These are phyloP conservation scores for Dryadomyces quercivorus DNA, from an alignment of 2,329 filamentous ascomycete species.

Conservation along the genomic window DNA sequence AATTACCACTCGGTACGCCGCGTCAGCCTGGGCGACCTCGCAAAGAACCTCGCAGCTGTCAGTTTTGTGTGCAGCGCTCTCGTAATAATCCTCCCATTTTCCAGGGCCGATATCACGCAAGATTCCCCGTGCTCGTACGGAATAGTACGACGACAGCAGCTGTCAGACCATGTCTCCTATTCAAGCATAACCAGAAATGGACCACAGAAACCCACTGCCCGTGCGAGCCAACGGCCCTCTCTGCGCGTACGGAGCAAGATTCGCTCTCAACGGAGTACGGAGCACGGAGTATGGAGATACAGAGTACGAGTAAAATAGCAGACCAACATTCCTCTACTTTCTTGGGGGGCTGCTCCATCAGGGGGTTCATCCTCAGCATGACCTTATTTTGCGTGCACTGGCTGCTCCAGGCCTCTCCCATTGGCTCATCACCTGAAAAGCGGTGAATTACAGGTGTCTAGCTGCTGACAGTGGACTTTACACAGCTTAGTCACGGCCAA, in stretches of 20 bases:
- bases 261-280: not conserved
- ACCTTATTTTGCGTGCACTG: too few species aligned
- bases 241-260: not conserved
- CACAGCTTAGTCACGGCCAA: too few species aligned
- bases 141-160: not conserved
- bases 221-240: not conserved
- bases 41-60: too few species aligned
- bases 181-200: not conserved
- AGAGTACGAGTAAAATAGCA: too few species aligned
- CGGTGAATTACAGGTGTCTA: not conserved
- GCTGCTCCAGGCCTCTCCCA: too few species aligned
- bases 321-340: too few species aligned
- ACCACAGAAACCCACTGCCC: not conserved
- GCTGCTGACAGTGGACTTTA: not conserved
- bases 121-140: not conserved
- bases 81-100: not conserved
- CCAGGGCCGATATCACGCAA: not conserved
- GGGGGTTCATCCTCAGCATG: too few species aligned
- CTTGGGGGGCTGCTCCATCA: too few species aligned
- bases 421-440: not conserved
- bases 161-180: not conserved
- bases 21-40: not conserved
- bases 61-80: not conserved
- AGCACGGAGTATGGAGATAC: not conserved
- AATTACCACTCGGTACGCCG: not conserved